Base-by-base conservation (phyloP, 495 filamentous ascomycete genomes). In the Penicillium odoratum region DNA sequence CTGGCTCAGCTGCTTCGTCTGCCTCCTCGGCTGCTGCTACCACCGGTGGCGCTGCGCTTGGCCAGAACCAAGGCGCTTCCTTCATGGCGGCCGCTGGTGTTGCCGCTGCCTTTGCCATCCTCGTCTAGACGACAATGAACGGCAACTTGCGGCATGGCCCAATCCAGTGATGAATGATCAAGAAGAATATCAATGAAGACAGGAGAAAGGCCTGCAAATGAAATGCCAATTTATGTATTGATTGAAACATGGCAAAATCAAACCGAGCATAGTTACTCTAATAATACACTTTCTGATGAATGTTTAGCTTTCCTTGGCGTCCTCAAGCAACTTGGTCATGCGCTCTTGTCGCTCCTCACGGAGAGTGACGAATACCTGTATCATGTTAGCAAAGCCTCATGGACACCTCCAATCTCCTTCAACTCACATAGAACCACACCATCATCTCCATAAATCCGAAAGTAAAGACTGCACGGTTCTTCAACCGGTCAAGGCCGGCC, bases 391-490 rank as follows among this genome's bases (percentile, higher is more conserved):
- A 42, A 48, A 59, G 63, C 62, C 21, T 46, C 18, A 4, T 15
- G 34, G 16, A 40, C 1, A 16, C 15, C 38, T 16, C 38, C 15
- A 16, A 13, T 15, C 2, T 3, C 16, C 18, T 29, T n/a, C 16
- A 34, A 74, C 79, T 53, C 68, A 90, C 87, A 90, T 91, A 97
- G 69, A 95, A 90, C 92, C 91, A 96, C 52, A 83, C 81, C 65
- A 91, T 76, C 73, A 92, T 86, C 77, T 97, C 92, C 73, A 94
- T 68, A 67, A 95, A 92, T 13, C 82, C 85, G 74, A 88, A 95
- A 0, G 89, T 87, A 65, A 97, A 95, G 10, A 94, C 85, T 7
- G 93, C 79, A 28, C 88, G 72, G 64, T 91, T 93, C 74, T 90
- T 89, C 66, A 94, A 65, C 34, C 85, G 83, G 56, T 83, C 88